Evolutionary conservation across 305 asterid species (phyloP).

Genomic region (Fraxinus floribunda): DNA sequence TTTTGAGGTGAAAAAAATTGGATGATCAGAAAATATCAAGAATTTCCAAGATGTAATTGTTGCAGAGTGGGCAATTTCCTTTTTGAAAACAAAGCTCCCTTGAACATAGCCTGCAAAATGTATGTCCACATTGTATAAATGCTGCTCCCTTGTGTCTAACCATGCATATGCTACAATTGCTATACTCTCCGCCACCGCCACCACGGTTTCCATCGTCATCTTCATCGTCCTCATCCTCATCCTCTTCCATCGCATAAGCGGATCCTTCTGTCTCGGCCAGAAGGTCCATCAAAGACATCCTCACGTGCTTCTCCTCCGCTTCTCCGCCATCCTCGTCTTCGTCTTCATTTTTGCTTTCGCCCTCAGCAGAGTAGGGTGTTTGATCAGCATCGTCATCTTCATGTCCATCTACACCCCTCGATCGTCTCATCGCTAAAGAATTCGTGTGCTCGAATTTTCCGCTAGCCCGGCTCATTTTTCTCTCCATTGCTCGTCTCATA

Average conservation of each 20-base stretch:
- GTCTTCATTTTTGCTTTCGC: not conserved
- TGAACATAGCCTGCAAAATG: conserved; percentile 69
- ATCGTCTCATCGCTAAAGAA: not conserved
- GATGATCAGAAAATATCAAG: conserved; percentile 61
- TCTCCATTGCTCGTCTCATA: not conserved
- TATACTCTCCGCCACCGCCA: conserved; percentile 30
- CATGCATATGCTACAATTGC: conserved; percentile 72
- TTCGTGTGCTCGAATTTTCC: conserved; percentile 6
- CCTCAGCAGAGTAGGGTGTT: not conserved
- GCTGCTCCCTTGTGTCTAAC: conserved; percentile 71
- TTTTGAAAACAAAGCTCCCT: conserved; percentile 67
- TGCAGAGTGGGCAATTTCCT: conserved; percentile 80
- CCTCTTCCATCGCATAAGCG: conserved; percentile 21
- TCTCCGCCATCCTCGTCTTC: conserved; percentile 10
- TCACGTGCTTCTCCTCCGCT: conserved; percentile 25
- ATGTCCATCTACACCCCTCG: not conserved
- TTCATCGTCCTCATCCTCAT: not conserved
- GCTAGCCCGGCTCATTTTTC: not conserved
- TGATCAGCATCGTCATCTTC: not conserved
- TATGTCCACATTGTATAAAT: conserved; percentile 72
- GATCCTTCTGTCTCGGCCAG: conserved; percentile 44
- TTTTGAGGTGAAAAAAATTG: not conserved
- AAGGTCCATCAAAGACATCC: conserved; percentile 48
- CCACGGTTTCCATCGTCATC: not conserved
- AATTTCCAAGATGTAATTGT: conserved; percentile 58